phyloP scores from a whole-genome alignment of 2,329 filamentous ascomycete genomes.

The Colletotrichum australisinense region DNA sequence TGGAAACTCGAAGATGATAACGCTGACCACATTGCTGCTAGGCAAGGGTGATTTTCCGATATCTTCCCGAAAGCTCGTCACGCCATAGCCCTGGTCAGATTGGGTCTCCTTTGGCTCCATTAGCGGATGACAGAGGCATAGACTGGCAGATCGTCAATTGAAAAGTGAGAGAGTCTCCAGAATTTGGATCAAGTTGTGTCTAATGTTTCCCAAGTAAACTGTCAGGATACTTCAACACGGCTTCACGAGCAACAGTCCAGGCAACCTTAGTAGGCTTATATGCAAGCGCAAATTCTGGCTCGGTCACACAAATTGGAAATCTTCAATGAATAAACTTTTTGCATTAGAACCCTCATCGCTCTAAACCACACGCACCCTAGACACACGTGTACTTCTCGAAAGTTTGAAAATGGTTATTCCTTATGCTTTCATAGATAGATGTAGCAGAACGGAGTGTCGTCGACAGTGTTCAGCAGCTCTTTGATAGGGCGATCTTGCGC shows the following conservation, averaged over 20 bases:
- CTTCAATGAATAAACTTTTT: no score
- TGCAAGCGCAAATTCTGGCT: no score
- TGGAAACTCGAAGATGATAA: slow-evolving; percentile 4
- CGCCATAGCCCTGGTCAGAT: slow-evolving; percentile 18
- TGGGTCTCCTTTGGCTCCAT: not conserved
- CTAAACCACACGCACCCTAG: no score
- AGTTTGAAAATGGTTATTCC: not conserved
- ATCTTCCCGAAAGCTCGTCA: slow-evolving; percentile 20
- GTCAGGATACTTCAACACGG: not conserved
- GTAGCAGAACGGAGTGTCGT: slow-evolving; percentile 48
- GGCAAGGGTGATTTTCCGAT: not conserved
- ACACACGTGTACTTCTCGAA: no score
- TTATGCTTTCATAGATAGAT: slow-evolving; percentile 38
- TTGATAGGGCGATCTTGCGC: slow-evolving; percentile 43
- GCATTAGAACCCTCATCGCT: no score
- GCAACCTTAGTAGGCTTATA: no score
- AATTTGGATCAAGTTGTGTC: no score
- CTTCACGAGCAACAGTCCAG: not conserved
- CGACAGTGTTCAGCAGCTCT: slow-evolving; percentile 45
- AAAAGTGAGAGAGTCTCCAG: no score
- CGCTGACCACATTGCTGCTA: not conserved
- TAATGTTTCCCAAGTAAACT: no score
- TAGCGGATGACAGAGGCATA: not conserved
- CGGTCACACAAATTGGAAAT: no score
- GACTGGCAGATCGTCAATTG: not conserved